phyloP scores from a whole-genome alignment of 352 stramenopile genomes.

The Pythium dissotocum region DNA sequence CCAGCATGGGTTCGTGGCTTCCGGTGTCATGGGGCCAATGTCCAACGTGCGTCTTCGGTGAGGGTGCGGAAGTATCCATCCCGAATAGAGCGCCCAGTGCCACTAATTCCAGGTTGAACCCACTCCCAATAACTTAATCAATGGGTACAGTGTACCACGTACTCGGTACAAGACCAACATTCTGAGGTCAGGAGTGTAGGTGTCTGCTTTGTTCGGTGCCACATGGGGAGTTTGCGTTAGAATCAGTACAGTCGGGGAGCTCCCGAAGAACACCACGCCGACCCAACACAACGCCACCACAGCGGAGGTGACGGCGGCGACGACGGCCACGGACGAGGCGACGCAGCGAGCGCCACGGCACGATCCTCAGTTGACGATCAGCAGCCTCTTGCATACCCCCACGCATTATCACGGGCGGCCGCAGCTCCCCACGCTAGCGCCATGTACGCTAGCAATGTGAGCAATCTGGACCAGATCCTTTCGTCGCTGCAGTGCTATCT shows the following conservation, averaged over 20 bases:
- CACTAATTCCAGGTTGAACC: constrained; percentile 14
- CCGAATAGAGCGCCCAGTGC: not conserved
- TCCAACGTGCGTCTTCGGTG: constrained; percentile 22
- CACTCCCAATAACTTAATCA: not conserved
- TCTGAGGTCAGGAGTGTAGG: constrained; percentile 5
- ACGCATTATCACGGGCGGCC: not conserved
- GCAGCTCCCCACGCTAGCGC: constrained; percentile 6
- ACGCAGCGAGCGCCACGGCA: not conserved
- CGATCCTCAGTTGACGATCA: not conserved
- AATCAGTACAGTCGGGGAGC: constrained; percentile 5
- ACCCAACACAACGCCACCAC: constrained; percentile 3
- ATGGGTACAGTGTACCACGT: constrained; percentile 20
- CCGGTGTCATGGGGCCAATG: constrained; percentile 20
- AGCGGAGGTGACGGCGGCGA: not conserved
- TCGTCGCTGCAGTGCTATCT: constrained; percentile 84
- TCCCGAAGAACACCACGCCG: constrained; percentile 9
- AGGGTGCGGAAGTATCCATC: not conserved
- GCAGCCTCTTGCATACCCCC: not conserved
- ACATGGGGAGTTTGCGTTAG: not conserved
- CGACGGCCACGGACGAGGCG: not conserved
- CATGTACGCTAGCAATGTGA: constrained; percentile 87
- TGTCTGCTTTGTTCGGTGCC: constrained; percentile 8
- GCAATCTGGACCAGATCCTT: constrained; percentile 86
- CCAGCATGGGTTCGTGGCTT: constrained; percentile 20
- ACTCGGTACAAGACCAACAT: constrained; percentile 11